These are phyloP conservation scores for Cryptococcus sp. DNA, from an alignment of 1,284 basidiomycete genomes.

Conservation along the genomic window DNA sequence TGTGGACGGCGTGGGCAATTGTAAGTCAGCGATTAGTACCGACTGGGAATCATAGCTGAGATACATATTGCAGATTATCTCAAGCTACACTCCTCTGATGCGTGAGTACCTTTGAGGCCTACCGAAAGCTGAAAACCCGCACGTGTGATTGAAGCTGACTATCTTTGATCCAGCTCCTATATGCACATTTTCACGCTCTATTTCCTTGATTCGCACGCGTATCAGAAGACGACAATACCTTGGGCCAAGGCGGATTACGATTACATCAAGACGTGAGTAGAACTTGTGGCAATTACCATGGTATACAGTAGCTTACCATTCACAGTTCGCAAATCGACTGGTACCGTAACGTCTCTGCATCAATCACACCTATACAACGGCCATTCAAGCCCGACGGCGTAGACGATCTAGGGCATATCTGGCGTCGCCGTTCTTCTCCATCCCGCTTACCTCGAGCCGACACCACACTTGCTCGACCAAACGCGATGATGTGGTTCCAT, in stretches of 20 bases:
- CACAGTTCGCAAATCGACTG: constrained; percentile 71
- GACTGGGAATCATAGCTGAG: constrained; percentile 41
- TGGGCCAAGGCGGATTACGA: constrained; percentile 63
- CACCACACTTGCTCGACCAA: constrained; percentile 75
- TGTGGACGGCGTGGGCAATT: constrained; percentile 84
- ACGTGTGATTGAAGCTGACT: not conserved
- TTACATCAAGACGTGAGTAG: constrained; percentile 62
- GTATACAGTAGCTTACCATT: constrained; percentile 4
- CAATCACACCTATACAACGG: constrained; percentile 70
- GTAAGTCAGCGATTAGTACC: constrained; percentile 47
- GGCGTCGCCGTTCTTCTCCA: constrained; percentile 47
- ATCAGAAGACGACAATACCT: constrained; percentile 60
- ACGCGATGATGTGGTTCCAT: constrained; percentile 93
- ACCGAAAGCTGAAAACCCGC: not conserved
- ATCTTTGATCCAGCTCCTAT: constrained; percentile 63
- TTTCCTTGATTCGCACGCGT: constrained; percentile 86
- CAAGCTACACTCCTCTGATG: constrained; percentile 55
- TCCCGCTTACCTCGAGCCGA: constrained; percentile 7
- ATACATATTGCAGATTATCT: constrained; percentile 60
- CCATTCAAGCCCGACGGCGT: constrained; percentile 75
- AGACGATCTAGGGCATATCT: constrained; percentile 66
- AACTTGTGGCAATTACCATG: not conserved
- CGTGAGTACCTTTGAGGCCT: constrained; percentile 58
- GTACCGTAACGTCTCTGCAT: constrained; percentile 75
- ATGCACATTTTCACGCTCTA: constrained; percentile 86